Conservation (phyloP, 352 stramenopile species). For the Bremia lactucae region DNA sequence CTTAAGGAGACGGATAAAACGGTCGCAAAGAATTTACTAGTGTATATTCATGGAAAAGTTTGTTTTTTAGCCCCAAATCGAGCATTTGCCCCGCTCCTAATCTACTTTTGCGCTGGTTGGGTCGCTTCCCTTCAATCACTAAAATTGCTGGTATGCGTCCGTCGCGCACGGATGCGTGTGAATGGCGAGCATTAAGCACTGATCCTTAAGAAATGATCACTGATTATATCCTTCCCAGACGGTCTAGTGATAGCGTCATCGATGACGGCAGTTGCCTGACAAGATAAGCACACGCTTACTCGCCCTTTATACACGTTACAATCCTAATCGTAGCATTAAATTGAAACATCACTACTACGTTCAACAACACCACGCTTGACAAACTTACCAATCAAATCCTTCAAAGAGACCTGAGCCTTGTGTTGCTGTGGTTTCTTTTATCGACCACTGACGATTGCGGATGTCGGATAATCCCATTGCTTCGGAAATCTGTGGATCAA, state of each 20-base stretch:
- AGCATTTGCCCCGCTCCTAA: too few relatives aligned
- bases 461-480: constrained; percentile 96
- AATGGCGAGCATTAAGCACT: too few relatives aligned
- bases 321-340: constrained; percentile 38
- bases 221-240: too few relatives aligned
- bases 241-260: constrained; percentile 1
- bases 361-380: too few relatives aligned
- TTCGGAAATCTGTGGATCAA: constrained; percentile 90
- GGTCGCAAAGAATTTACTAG: too few relatives aligned
- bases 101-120: too few relatives aligned
- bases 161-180: constrained; percentile 2
- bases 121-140: constrained; percentile 23
- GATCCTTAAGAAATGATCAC: too few relatives aligned
- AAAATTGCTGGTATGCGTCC: constrained; percentile 5
- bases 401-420: constrained; percentile 98
- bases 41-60: constrained; percentile 18
- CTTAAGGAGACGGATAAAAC: constrained; percentile 12
- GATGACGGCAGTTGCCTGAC: constrained; percentile 1
- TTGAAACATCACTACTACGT: too few relatives aligned
- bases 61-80: too few relatives aligned
- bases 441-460: constrained; percentile 98
- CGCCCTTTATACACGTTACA: constrained; percentile 84
- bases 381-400: constrained; percentile 95
- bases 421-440: constrained; percentile 97
- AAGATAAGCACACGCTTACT: constrained; percentile 27